Conservation (phyloP, 441 rosid species). For the Raphanus hybrid region DNA sequence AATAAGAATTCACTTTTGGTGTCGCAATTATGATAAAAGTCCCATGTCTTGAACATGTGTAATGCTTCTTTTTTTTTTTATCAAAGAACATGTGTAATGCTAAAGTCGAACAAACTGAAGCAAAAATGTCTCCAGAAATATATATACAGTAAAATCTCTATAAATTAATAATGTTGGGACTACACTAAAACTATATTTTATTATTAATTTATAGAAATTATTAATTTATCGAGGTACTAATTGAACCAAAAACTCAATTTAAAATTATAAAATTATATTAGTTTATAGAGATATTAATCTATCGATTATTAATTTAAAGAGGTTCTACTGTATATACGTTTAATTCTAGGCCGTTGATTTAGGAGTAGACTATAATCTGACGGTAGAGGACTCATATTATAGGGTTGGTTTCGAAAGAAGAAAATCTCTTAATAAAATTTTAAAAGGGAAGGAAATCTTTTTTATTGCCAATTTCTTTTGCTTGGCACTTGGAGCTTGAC, state of each 20-base stretch:
- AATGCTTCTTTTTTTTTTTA: no score
- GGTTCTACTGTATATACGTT: no score
- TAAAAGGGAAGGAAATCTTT: not conserved
- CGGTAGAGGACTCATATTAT: constrained; percentile 10
- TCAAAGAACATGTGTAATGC: constrained; percentile 24
- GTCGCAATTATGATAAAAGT: not conserved
- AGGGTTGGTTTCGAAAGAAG: constrained; percentile 2
- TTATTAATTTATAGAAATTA: no score
- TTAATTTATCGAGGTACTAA: no score
- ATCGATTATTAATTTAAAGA: no score
- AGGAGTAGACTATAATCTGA: not conserved
- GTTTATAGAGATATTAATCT: no score
- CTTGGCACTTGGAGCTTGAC: constrained; percentile 12
- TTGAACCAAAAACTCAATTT: no score
- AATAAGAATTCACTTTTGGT: constrained; percentile 28
- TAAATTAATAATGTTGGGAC: no score
- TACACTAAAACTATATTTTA: no score
- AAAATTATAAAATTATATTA: no score
- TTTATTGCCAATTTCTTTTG: constrained; percentile 8
- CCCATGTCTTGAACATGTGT: constrained; percentile 39
- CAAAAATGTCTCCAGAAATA: not conserved
- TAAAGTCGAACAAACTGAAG: no score
- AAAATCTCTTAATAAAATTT: not conserved
- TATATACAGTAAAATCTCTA: not conserved
- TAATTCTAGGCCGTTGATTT: constrained; percentile 19